A percentile compares a stretch with the other conserved stretches of the same genome.
Evolutionary conservation across 1,284 basidiomycete species (phyloP).

Genomic region (Cutaneotrichosporon cutaneum): DNA sequence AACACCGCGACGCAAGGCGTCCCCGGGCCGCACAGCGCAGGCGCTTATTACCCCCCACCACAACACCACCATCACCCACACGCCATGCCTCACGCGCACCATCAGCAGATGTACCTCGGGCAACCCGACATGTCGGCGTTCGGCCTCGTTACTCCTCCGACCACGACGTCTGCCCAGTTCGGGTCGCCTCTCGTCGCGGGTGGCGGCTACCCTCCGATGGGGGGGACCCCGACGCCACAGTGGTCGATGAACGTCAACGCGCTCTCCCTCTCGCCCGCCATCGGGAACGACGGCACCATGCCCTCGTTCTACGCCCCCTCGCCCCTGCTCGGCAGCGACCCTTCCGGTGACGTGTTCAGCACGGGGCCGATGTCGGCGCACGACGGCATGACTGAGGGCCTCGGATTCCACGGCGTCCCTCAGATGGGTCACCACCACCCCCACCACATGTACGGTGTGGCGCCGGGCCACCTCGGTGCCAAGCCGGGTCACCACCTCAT

Average conservation of each 20-base stretch:
- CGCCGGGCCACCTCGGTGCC: conserved; percentile 16
- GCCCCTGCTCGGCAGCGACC: conserved; percentile 16
- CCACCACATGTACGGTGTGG: conserved; percentile 9
- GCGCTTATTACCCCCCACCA: not conserved
- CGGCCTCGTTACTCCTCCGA: conserved; percentile 24
- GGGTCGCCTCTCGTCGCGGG: conserved; percentile 20
- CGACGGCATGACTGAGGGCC: conserved; percentile 9
- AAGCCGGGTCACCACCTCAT: conserved; percentile 20
- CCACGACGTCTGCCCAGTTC: conserved; percentile 17
- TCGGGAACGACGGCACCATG: conserved; percentile 10
- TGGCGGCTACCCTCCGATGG: conserved; percentile 15
- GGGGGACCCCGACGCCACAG: conserved; percentile 10
- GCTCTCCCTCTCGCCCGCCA: conserved; percentile 14
- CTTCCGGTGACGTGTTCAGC: conserved; percentile 18
- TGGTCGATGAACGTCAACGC: conserved; percentile 23
- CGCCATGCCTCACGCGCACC: conserved; percentile 3
- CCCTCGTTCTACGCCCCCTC: conserved; percentile 16
- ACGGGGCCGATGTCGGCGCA: conserved; percentile 8
- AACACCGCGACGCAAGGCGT: conserved; percentile 1
- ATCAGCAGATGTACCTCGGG: conserved; percentile 14
- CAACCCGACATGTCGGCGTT: conserved; percentile 16
- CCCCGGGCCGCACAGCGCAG: conserved; percentile 1
- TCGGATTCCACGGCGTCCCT: conserved; percentile 13
- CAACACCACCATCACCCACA: conserved; percentile 7
- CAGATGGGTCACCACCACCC: conserved; percentile 8